These are phyloP conservation scores for Pluteus cervinus DNA, from an alignment of 768 basidiomycete species.

Conservation along the genomic window DNA sequence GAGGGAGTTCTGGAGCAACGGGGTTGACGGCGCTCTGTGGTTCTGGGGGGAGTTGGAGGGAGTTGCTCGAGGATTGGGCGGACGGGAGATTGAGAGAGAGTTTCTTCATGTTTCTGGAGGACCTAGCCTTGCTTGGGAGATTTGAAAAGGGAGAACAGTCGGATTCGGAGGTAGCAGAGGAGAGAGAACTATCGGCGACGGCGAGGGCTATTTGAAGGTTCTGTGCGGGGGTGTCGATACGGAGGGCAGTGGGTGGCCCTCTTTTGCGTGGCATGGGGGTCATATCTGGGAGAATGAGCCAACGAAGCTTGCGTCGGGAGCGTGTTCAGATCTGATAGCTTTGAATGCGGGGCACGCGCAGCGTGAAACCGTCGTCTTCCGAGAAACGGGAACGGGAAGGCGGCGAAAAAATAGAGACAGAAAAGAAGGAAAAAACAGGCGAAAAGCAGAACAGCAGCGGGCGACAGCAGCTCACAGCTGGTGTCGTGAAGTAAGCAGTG, in stretches of 20 bases:
- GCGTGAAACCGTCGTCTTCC: constrained; percentile 6
- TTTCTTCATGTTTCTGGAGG: constrained; percentile 68
- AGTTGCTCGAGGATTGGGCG: constrained; percentile 50
- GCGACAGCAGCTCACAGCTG: neutral
- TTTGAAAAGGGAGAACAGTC: constrained; percentile 38
- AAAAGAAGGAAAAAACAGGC: constrained; percentile 13
- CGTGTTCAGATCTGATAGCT: constrained; percentile 12
- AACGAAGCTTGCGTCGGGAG: constrained; percentile 15
- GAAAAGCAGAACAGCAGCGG: constrained; percentile 2
- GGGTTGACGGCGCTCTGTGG: constrained; percentile 26
- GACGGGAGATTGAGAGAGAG: constrained; percentile 65
- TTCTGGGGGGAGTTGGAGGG: constrained; percentile 34
- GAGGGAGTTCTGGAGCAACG: constrained; percentile 21
- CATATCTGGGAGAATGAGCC: constrained; percentile 16
- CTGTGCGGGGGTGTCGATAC: constrained; percentile 49
- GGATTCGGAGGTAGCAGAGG: constrained; percentile 47
- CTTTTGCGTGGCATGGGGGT: constrained; percentile 38
- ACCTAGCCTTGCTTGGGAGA: constrained; percentile 33
- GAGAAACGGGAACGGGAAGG: constrained; percentile 7
- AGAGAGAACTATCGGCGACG: constrained; percentile 39
- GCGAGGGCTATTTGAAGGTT: constrained; percentile 44
- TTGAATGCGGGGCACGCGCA: constrained; percentile 12
- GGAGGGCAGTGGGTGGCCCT: constrained; percentile 50
- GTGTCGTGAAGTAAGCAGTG: too few relatives aligned
- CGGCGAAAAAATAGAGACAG: constrained; percentile 4